phyloP scores from a whole-genome alignment of 2,329 filamentous ascomycete genomes.

The Pseudofabraea citricarpa region DNA sequence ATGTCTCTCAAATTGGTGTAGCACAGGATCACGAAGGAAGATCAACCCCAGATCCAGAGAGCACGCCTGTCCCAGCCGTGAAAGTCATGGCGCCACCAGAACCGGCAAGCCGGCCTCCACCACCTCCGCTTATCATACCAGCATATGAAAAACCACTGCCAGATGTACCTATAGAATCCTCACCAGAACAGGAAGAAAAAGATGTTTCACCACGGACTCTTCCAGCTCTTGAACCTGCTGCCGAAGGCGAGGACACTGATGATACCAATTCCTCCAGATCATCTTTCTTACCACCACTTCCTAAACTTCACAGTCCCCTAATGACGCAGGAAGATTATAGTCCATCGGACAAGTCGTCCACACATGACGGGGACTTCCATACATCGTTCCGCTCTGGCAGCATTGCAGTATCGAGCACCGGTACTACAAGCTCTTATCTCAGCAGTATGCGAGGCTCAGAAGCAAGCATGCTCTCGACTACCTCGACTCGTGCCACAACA shows the following conservation, averaged over 20 bases:
- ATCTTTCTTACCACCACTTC: slow-evolving; percentile 50
- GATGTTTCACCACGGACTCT: slow-evolving; percentile 4
- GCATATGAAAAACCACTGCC: slow-evolving; percentile 64
- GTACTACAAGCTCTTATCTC: slow-evolving; percentile 72
- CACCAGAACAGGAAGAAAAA: slow-evolving; percentile 17
- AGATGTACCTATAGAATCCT: slow-evolving; percentile 47
- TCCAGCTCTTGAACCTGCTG: slow-evolving; percentile 10
- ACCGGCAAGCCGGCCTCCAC: slow-evolving; percentile 34
- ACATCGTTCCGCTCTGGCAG: slow-evolving; percentile 59
- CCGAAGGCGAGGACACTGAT: slow-evolving; percentile 27
- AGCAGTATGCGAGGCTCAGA: slow-evolving; percentile 73
- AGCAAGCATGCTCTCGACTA: slow-evolving; percentile 72
- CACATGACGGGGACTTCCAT: slow-evolving; percentile 45
- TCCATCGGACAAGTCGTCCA: slow-evolving; percentile 38
- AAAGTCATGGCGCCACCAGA: slow-evolving; percentile 16
- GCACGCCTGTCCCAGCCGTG: slow-evolving; percentile 11
- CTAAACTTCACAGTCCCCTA: slow-evolving; percentile 49
- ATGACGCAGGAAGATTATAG: slow-evolving; percentile 44
- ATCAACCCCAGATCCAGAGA: slow-evolving; percentile 22
- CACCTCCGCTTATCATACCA: slow-evolving; percentile 40
- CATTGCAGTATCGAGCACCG: slow-evolving; percentile 69
- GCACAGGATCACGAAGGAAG: slow-evolving; percentile 14
- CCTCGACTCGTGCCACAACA: slow-evolving; percentile 83
- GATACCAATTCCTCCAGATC: slow-evolving; percentile 34
- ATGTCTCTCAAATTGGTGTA: slow-evolving; percentile 33